Evolutionary conservation across 2,329 filamentous ascomycete species (phyloP).

Genomic region (Colletotrichum theobromicola): DNA sequence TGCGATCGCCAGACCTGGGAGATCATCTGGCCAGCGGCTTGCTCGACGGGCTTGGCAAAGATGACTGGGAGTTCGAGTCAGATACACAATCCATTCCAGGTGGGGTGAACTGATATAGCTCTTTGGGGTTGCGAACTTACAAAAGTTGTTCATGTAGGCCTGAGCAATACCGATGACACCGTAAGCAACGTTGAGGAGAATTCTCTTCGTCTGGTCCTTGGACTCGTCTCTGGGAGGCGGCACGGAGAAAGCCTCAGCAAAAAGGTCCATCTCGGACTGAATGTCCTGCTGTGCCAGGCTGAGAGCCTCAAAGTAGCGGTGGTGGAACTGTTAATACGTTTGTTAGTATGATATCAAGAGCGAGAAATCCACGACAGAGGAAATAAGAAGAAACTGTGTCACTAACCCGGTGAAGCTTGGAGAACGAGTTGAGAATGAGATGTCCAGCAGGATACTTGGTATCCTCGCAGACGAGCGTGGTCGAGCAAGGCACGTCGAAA

Average conservation of each 20-base stretch:
- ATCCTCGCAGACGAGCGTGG: not conserved
- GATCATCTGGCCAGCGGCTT: not conserved
- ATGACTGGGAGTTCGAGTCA: not conserved
- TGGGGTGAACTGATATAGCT: accelerated
- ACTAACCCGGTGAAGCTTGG: slow-evolving; percentile 4
- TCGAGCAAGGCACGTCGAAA: slow-evolving; percentile 5
- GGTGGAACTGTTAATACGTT: not conserved
- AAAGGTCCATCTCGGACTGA: not conserved
- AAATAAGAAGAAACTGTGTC: not conserved
- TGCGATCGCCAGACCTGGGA: not conserved
- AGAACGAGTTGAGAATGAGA: slow-evolving; percentile 3
- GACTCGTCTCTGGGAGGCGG: not conserved
- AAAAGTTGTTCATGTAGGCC: not conserved
- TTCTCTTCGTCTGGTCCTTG: not conserved
- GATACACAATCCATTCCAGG: not conserved
- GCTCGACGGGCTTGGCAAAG: not conserved
- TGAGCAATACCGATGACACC: not conserved
- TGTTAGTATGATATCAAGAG: not conserved
- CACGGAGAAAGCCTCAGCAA: not conserved
- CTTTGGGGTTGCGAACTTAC: not conserved
- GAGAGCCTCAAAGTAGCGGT: slow-evolving; percentile 1
- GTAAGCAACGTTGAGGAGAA: not conserved
- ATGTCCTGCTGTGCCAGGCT: not conserved
- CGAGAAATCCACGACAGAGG: no score
- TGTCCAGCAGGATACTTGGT: not conserved